phyloP scores from a whole-genome alignment of 345 rosid species.

The Syzygium grande region DNA sequence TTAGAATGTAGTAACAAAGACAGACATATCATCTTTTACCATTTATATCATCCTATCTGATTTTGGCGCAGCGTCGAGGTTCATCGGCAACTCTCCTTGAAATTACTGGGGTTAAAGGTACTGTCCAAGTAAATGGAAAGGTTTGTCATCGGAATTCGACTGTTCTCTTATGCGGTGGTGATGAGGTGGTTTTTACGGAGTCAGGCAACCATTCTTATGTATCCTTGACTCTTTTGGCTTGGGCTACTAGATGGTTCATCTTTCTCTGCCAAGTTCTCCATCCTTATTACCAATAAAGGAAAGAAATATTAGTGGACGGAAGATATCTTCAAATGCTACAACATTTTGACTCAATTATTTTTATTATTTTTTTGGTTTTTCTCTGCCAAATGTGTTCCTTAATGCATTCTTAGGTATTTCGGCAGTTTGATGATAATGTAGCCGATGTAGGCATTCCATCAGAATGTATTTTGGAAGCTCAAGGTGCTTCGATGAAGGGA shows the following conservation, averaged over 20 bases:
- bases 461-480: constrained; percentile 69
- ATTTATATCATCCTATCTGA: background rate
- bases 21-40: background rate
- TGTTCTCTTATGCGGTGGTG: constrained; percentile 70
- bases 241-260: background rate
- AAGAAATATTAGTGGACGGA: background rate
- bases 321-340: background rate
- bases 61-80: constrained; percentile 45
- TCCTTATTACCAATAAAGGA: background rate
- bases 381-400: constrained; percentile 26
- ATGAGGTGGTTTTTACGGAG: constrained; percentile 72
- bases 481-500: constrained; percentile 52
- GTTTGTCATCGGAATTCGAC: constrained; percentile 31
- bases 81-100: constrained; percentile 59
- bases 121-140: constrained; percentile 82
- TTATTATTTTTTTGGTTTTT: background rate
- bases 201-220: constrained; percentile 86
- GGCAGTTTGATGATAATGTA: constrained; percentile 56
- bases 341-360: background rate
- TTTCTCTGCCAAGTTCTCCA: background rate
- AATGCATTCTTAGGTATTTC: constrained; percentile 62
- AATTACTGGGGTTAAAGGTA: constrained; percentile 71
- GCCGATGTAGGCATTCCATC: constrained; percentile 55
- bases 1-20: background rate
- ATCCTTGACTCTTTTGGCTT: constrained; percentile 39